phyloP scores from a whole-genome alignment of 805 yeast species.

The Kodamaea lidongshanica region DNA sequence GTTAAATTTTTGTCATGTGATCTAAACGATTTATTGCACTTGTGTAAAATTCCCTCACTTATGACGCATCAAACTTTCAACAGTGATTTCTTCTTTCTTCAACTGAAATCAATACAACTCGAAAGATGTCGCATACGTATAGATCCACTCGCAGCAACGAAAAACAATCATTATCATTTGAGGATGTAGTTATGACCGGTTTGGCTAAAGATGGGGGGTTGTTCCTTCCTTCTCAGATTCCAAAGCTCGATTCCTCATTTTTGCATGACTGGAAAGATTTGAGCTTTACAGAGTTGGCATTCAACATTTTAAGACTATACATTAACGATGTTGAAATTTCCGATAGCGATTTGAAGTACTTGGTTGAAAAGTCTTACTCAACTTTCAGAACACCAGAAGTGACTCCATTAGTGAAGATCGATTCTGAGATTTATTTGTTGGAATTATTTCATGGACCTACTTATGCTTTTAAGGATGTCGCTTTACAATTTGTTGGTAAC shows the following conservation, averaged over 20 bases:
- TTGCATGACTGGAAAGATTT: constrained; percentile 64
- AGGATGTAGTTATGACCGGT: constrained; percentile 82
- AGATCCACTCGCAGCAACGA: constrained; percentile 72
- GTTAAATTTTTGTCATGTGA: background rate
- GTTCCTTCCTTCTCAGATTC: constrained; percentile 80
- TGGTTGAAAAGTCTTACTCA: constrained; percentile 71
- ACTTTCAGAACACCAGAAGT: constrained; percentile 86
- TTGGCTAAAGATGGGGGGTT: constrained; percentile 96
- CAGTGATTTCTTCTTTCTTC: background rate
- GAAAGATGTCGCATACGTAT: constrained; percentile 50
- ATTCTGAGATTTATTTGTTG: constrained; percentile 59
- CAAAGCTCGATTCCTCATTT: constrained; percentile 54
- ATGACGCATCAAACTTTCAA: constrained; percentile 4
- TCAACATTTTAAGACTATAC: constrained; percentile 76
- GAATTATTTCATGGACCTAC: constrained; percentile 99
- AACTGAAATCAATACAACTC: background rate
- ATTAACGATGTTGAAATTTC: constrained; percentile 70
- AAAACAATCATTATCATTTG: constrained; percentile 55
- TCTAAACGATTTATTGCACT: no score
- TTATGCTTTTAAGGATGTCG: constrained; percentile 98
- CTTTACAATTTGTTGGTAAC: constrained; percentile 96
- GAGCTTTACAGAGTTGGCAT: constrained; percentile 81
- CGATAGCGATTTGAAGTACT: constrained; percentile 52
- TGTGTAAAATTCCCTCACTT: no score
- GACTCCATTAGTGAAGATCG: constrained; percentile 73